These are phyloP conservation scores for Pseudocercospora vitis DNA, from an alignment of 2,329 filamentous ascomycete genomes.

Conservation along the genomic window DNA sequence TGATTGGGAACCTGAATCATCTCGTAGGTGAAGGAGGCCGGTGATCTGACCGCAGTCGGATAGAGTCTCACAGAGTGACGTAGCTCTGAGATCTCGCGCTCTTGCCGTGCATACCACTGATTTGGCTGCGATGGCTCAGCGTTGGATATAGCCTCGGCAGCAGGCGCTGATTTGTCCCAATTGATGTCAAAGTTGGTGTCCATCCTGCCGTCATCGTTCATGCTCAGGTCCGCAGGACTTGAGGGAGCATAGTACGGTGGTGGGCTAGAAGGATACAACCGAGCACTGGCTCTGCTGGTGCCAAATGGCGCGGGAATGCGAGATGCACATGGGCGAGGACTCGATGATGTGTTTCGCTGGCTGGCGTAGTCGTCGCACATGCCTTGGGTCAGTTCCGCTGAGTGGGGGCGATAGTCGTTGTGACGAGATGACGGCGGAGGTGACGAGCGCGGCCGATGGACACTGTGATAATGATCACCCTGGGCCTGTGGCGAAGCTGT, in stretches of 20 bases:
- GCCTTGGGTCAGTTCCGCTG: neutral
- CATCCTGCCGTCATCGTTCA: neutral
- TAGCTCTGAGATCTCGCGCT: neutral
- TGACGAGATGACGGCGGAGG: neutral
- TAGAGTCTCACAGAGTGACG: neutral
- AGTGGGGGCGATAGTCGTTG: neutral
- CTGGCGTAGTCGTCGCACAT: too few species aligned
- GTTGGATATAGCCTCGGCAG: neutral
- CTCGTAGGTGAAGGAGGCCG: slow-evolving; percentile 10
- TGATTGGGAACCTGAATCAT: neutral
- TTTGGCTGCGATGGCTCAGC: neutral
- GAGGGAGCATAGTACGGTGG: neutral
- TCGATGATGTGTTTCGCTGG: neutral
- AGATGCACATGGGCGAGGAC: neutral
- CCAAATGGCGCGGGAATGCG: neutral
- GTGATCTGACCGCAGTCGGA: slow-evolving; percentile 4
- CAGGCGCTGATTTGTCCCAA: neutral
- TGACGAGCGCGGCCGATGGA: neutral
- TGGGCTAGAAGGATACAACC: neutral
- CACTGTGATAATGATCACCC: too few species aligned
- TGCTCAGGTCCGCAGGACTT: neutral
- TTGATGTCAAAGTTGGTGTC: neutral
- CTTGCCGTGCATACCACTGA: neutral
- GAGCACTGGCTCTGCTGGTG: neutral
- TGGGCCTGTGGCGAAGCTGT: neutral